Conservation (phyloP, 1,284 basidiomycete species). For the Neotropicomus parvogracilis region DNA sequence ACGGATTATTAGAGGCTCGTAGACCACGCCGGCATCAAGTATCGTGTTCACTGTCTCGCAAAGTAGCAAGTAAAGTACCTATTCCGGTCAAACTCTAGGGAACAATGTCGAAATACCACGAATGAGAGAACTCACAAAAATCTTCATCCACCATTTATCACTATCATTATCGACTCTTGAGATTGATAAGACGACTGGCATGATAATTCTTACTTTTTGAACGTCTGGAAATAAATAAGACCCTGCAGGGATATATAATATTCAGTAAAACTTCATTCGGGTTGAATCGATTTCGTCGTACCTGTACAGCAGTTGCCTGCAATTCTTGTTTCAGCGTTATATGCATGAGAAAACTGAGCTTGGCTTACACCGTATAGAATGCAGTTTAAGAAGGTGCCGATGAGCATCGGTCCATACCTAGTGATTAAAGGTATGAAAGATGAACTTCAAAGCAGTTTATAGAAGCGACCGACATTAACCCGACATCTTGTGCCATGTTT, state of each 20-base stretch:
- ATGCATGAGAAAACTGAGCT: slow-evolving; percentile 9
- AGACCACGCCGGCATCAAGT: slow-evolving; percentile 44
- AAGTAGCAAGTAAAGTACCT: slow-evolving; percentile 43
- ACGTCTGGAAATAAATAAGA: slow-evolving; percentile 21
- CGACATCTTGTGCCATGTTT: too few species aligned
- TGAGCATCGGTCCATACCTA: slow-evolving; percentile 35
- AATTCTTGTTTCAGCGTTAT: slow-evolving; percentile 4
- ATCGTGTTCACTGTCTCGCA: slow-evolving; percentile 43
- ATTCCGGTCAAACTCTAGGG: neutral
- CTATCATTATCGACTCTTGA: slow-evolving; percentile 19
- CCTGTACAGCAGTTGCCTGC: slow-evolving; percentile 12
- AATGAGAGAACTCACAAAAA: slow-evolving; percentile 33
- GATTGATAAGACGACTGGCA: neutral
- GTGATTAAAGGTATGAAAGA: too few species aligned
- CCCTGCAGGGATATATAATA: slow-evolving; percentile 29
- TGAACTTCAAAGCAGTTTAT: too few species aligned
- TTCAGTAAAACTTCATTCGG: neutral
- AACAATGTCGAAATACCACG: neutral
- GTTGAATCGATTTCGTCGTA: neutral
- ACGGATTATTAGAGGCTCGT: slow-evolving; percentile 41
- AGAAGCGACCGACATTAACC: too few species aligned
- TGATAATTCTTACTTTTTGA: slow-evolving; percentile 8
- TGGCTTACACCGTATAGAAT: slow-evolving; percentile 46
- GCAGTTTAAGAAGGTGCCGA: slow-evolving; percentile 44
- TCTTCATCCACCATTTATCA: slow-evolving; percentile 41